Conservation (phyloP, 148 eudicot genomes). For the Rhododendron williamsianum region DNA sequence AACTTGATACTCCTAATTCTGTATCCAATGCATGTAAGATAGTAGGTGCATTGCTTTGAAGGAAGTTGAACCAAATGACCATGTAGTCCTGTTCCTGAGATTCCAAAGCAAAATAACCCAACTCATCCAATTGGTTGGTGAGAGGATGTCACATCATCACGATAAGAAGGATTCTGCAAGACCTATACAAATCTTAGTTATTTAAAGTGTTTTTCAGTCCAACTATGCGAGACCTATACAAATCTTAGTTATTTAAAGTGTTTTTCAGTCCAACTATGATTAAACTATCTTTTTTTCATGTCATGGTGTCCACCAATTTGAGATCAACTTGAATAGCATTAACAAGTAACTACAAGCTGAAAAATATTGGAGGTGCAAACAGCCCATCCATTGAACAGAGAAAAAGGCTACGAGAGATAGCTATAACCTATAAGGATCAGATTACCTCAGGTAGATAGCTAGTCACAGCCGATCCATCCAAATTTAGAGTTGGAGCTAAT, state of each 20-base stretch:
- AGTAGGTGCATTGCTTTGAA: not conserved
- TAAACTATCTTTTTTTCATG: not conserved
- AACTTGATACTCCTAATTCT: not conserved
- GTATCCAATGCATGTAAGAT: not conserved
- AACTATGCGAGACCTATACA: not conserved
- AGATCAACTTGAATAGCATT: not conserved
- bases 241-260: not conserved
- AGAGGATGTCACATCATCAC: not conserved
- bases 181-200: not conserved
- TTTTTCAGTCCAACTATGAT: not conserved
- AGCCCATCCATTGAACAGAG: not conserved
- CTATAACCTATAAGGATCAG: not conserved
- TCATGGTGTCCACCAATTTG: not conserved
- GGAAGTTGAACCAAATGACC: not conserved
- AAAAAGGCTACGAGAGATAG: not conserved
- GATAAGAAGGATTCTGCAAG: not conserved
- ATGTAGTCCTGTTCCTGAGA: not conserved
- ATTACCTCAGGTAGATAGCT: conserved; percentile 77
- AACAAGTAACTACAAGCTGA: not conserved
- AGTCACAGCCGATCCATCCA: conserved; percentile 81
- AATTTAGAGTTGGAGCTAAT: conserved; percentile 67
- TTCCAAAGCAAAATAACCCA: not conserved
- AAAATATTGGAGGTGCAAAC: not conserved
- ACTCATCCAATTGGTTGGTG: not conserved
- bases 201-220: not conserved